These are phyloP conservation scores for Fusarium sp. DNA, from an alignment of 2,329 filamentous ascomycete genomes.

Conservation along the genomic window DNA sequence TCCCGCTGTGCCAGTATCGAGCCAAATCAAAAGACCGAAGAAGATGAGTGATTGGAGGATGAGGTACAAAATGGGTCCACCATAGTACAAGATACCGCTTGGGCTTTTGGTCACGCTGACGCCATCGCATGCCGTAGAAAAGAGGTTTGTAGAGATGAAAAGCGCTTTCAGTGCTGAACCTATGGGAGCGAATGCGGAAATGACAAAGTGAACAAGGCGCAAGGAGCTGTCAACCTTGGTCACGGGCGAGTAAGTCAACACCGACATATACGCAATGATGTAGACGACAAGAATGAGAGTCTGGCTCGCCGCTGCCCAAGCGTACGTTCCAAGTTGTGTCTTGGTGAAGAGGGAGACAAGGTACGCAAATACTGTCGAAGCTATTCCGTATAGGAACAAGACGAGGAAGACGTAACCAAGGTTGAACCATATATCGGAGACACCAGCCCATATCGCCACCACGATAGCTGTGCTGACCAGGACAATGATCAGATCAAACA, in stretches of 20 bases:
- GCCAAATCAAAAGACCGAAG: constrained; percentile 79
- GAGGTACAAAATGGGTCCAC: constrained; percentile 85
- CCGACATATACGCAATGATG: constrained; percentile 74
- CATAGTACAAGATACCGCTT: constrained; percentile 76
- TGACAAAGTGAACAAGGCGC: constrained; percentile 76
- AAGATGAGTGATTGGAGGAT: constrained; percentile 76
- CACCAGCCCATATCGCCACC: constrained; percentile 73
- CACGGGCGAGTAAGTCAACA: constrained; percentile 78
- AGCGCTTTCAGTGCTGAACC: constrained; percentile 78
- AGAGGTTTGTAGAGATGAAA: constrained; percentile 83
- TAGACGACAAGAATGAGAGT: constrained; percentile 76
- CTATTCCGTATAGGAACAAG: constrained; percentile 81
- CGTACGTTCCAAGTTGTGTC: constrained; percentile 85
- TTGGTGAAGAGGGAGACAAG: constrained; percentile 81
- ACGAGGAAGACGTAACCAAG: constrained; percentile 84
- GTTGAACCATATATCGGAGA: constrained; percentile 76
- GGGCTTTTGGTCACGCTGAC: constrained; percentile 72
- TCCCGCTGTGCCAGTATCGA: constrained; percentile 77
- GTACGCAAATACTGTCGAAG: constrained; percentile 80
- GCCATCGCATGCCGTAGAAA: constrained; percentile 79
- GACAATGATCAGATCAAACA: constrained; percentile 82
- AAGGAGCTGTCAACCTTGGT: constrained; percentile 74
- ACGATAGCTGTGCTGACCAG: constrained; percentile 70
- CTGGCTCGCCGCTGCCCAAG: constrained; percentile 81
- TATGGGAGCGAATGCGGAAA: constrained; percentile 79